These are phyloP conservation scores for Auxenochlorella pyrenoidosa DNA, from an alignment of 139 green algal species.

Conservation along the genomic window DNA sequence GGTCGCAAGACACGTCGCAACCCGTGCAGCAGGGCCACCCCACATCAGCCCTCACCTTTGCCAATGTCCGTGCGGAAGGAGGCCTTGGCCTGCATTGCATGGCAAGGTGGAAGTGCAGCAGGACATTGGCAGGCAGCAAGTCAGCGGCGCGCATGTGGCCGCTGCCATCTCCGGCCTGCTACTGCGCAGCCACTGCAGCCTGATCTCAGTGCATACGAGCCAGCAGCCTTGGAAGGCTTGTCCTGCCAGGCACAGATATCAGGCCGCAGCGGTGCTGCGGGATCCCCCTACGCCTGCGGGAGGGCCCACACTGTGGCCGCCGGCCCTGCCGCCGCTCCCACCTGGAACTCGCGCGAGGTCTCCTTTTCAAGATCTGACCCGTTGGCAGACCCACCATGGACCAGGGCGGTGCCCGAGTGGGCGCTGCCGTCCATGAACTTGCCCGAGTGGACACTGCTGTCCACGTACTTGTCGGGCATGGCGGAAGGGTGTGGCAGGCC, in stretches of 20 bases:
- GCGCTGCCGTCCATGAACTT: not conserved
- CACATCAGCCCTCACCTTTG: not conserved
- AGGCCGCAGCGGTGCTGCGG: not conserved
- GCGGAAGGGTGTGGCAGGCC: too few species aligned
- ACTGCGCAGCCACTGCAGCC: not conserved
- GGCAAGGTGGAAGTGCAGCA: not conserved
- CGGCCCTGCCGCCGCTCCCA: not conserved
- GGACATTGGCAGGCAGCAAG: not conserved
- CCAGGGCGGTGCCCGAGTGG: not conserved
- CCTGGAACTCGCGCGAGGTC: not conserved
- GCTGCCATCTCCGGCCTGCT: not conserved
- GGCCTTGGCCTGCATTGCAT: constrained; percentile 6
- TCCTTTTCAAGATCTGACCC: not conserved
- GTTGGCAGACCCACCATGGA: too few species aligned
- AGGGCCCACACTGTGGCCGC: not conserved
- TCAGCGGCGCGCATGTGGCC: not conserved
- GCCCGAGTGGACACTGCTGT: too few species aligned
- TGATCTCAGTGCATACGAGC: not conserved
- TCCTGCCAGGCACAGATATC: not conserved
- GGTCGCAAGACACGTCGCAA: not conserved
- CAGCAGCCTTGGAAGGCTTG: not conserved
- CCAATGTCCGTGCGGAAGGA: constrained; percentile 28
- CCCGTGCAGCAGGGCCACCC: too few species aligned
- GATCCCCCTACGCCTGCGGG: too few species aligned
- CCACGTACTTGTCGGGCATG: too few species aligned